Conservation (phyloP, 2,329 filamentous ascomycete species). For the Penicillium brasilianum region DNA sequence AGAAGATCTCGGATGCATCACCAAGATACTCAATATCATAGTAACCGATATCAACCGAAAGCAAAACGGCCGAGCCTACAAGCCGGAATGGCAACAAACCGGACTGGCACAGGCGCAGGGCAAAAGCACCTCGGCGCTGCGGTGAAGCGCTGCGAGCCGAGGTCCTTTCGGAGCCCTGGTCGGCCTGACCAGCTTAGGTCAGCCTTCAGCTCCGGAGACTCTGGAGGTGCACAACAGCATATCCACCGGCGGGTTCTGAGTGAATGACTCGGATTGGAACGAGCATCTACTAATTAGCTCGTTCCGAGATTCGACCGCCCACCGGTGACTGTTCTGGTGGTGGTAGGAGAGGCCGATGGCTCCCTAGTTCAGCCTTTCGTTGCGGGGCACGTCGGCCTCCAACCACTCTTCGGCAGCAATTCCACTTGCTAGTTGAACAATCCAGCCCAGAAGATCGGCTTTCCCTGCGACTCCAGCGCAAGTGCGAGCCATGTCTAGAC, state of each 20-base stretch:
- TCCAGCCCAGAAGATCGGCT: conserved; percentile 16
- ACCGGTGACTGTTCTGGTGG: conserved; percentile 1
- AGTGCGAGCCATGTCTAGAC: conserved; percentile 37
- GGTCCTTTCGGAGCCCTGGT: conserved; percentile 31
- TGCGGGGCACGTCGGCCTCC: conserved; percentile 22
- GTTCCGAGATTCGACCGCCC: neutral
- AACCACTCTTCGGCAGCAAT: conserved; percentile 8
- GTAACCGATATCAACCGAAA: conserved; percentile 31
- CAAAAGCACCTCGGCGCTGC: conserved; percentile 40
- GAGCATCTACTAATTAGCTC: neutral
- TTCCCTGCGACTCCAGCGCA: conserved; percentile 3
- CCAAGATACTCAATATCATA: conserved; percentile 18
- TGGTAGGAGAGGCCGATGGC: neutral
- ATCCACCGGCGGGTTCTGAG: neutral
- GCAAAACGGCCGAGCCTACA: conserved; percentile 22
- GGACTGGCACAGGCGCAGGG: conserved; percentile 17
- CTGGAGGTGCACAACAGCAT: neutral
- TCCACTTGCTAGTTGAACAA: conserved; percentile 4
- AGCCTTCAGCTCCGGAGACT: neutral
- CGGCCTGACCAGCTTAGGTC: conserved; percentile 23
- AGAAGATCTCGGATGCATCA: neutral
- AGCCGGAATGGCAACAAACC: conserved; percentile 19
- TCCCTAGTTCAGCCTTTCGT: neutral
- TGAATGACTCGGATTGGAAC: conserved; percentile 6
- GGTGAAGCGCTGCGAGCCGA: conserved; percentile 38